Percentiles rank a stretch among this genome's conserved stretches.
phyloP scores from a whole-genome alignment of 805 yeast genomes.

The Metschnikowia cubensis region DNA sequence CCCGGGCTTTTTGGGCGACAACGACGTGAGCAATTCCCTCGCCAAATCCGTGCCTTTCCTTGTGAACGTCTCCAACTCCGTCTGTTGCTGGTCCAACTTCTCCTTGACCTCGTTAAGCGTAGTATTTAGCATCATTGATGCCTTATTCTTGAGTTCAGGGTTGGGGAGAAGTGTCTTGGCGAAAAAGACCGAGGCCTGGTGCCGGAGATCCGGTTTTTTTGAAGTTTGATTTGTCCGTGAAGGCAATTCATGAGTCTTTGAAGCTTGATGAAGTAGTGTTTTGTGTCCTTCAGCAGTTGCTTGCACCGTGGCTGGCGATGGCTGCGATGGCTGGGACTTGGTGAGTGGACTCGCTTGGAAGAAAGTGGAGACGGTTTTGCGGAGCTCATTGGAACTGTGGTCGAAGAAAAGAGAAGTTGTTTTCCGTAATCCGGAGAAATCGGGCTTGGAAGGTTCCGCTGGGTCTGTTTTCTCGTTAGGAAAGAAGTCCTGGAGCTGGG shows the following conservation, averaged over 20 bases:
- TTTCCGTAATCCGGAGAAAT: background rate
- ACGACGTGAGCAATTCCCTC: constrained; percentile 20
- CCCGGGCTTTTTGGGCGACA: constrained; percentile 23
- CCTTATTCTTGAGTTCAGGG: constrained; percentile 17
- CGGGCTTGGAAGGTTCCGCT: background rate
- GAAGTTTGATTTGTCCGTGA: background rate
- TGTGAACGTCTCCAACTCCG: constrained; percentile 23
- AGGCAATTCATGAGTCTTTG: no score
- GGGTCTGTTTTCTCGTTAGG: background rate
- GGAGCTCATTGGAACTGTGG: constrained; percentile 4
- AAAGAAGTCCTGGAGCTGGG: constrained; percentile 13
- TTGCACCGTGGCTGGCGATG: no score
- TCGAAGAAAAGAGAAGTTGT: constrained; percentile 11
- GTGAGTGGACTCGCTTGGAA: background rate
- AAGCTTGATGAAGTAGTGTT: no score
- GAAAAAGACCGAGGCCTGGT: background rate
- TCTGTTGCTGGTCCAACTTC: constrained; percentile 19
- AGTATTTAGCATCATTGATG: constrained; percentile 20
- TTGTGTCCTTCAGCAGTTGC: no score
- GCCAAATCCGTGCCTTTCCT: constrained; percentile 26
- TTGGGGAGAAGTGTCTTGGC: constrained; percentile 3
- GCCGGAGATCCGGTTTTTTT: background rate
- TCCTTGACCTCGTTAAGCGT: constrained; percentile 16
- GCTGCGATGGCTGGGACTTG: no score
- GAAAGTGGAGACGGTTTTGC: constrained; percentile 1